Evolutionary conservation across 2,329 filamentous ascomycete species (phyloP).

Genomic region (Fusarium albidum): DNA sequence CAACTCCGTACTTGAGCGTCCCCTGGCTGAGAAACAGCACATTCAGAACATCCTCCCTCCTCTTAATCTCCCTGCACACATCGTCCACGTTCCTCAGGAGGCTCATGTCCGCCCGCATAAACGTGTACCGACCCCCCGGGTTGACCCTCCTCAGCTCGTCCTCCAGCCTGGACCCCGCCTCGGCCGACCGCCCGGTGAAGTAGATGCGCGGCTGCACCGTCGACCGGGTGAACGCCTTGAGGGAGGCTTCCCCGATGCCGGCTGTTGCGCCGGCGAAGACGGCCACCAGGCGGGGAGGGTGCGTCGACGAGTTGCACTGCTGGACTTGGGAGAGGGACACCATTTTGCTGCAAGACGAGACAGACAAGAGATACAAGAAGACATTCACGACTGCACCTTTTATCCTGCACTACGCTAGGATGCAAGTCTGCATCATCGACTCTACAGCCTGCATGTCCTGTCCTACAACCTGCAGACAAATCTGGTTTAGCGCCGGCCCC

Average conservation of each 20-base stretch:
- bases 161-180: slow-evolving; percentile 48
- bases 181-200: slow-evolving; percentile 56
- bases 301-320: slow-evolving; percentile 21
- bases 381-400: too few relatives aligned
- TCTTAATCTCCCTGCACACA: slow-evolving; percentile 54
- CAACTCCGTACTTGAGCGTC: slow-evolving; percentile 38
- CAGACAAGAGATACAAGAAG: too few relatives aligned
- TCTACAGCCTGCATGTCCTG: not conserved
- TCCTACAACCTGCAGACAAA: slow-evolving; percentile 35
- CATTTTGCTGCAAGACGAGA: too few relatives aligned
- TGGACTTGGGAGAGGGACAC: slow-evolving; percentile 23
- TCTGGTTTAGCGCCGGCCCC: slow-evolving; percentile 24
- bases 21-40: slow-evolving; percentile 56
- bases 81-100: slow-evolving; percentile 60
- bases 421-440: not conserved
- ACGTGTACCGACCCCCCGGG: slow-evolving; percentile 52
- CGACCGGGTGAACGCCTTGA: slow-evolving; percentile 55
- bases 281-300: slow-evolving; percentile 46
- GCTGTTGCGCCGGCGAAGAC: slow-evolving; percentile 63
- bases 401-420: too few relatives aligned
- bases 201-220: slow-evolving; percentile 56
- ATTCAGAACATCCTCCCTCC: slow-evolving; percentile 54
- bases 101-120: slow-evolving; percentile 59
- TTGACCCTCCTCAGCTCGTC: slow-evolving; percentile 54
- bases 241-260: slow-evolving; percentile 60